These are phyloP conservation scores for Botrytis sinoallii DNA, from an alignment of 2,329 filamentous ascomycete genomes.

Conservation along the genomic window DNA sequence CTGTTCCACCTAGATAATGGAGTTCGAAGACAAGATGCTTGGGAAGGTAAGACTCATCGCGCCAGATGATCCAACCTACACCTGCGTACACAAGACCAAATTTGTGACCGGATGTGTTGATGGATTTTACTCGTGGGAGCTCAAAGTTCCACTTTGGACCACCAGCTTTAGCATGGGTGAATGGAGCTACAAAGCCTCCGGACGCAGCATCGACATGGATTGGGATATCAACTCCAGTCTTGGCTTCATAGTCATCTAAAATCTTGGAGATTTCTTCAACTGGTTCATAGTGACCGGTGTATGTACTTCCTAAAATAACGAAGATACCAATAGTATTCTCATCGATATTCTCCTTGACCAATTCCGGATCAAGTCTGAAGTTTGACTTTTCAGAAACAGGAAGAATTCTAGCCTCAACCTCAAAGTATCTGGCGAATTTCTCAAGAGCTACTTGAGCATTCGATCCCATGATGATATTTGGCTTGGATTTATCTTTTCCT, in stretches of 20 bases:
- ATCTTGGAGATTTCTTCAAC: constrained; percentile 65
- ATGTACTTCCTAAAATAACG: constrained; percentile 68
- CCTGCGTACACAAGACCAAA: constrained; percentile 64
- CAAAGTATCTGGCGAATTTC: constrained; percentile 72
- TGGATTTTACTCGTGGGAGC: constrained; percentile 60
- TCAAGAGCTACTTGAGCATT: constrained; percentile 72
- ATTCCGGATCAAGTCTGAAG: constrained; percentile 59
- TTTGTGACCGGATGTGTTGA: constrained; percentile 64
- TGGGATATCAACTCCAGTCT: constrained; percentile 62
- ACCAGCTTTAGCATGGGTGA: constrained; percentile 53
- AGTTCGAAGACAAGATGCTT: constrained; percentile 68
- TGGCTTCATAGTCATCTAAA: constrained; percentile 58
- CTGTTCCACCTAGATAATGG: constrained; percentile 66
- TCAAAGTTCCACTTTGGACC: constrained; percentile 62
- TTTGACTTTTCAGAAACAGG: constrained; percentile 60
- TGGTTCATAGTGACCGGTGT: constrained; percentile 71
- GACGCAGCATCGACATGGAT: constrained; percentile 65
- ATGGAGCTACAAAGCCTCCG: constrained; percentile 60
- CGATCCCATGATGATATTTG: constrained; percentile 72
- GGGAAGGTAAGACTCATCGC: constrained; percentile 62
- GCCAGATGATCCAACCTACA: constrained; percentile 69
- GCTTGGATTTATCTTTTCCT: constrained; percentile 61
- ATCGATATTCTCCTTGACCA: constrained; percentile 65
- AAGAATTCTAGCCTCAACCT: constrained; percentile 64
- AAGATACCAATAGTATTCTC: constrained; percentile 78